Evolutionary conservation across 106 monocot genomes (phyloP).

Genomic region (Amphibolis antarctica): DNA sequence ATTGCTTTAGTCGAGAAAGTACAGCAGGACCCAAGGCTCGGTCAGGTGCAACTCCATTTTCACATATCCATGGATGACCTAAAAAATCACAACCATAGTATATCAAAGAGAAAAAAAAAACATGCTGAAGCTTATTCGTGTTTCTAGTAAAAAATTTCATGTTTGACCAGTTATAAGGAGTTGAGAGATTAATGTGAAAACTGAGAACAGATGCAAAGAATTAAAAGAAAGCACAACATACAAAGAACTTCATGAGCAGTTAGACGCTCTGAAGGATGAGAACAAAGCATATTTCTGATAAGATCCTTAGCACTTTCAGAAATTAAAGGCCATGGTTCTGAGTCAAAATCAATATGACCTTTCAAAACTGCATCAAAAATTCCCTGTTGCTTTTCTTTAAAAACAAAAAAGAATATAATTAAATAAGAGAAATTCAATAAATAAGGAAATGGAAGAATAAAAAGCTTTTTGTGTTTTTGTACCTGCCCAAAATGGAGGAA

Average conservation of each 20-base stretch:
- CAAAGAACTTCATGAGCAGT: slow-evolving; percentile 71
- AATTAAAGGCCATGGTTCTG: slow-evolving; percentile 68
- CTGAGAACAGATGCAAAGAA: not conserved
- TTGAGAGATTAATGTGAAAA: not conserved
- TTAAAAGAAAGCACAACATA: slow-evolving; percentile 14
- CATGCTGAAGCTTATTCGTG: too few relatives aligned
- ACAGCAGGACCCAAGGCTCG: slow-evolving; percentile 56
- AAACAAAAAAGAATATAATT: not conserved
- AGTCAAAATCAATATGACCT: slow-evolving; percentile 57
- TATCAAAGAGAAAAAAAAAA: not conserved
- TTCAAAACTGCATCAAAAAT: slow-evolving; percentile 78
- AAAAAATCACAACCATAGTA: not conserved
- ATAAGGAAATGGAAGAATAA: too few relatives aligned
- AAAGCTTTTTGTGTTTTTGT: too few relatives aligned
- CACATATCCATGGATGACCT: slow-evolving; percentile 77
- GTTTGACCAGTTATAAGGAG: too few relatives aligned
- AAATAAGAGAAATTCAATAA: too few relatives aligned
- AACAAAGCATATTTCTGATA: slow-evolving; percentile 60
- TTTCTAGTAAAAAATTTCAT: too few relatives aligned
- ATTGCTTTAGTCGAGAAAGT: slow-evolving; percentile 63
- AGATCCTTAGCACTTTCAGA: slow-evolving; percentile 77
- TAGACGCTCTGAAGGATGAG: slow-evolving; percentile 44
- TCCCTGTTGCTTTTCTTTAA: slow-evolving; percentile 79
- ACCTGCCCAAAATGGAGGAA: too few relatives aligned
- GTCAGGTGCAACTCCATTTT: slow-evolving; percentile 75